Conservation (phyloP, 2,329 filamentous ascomycete species). For the Botryotinia globosa region DNA sequence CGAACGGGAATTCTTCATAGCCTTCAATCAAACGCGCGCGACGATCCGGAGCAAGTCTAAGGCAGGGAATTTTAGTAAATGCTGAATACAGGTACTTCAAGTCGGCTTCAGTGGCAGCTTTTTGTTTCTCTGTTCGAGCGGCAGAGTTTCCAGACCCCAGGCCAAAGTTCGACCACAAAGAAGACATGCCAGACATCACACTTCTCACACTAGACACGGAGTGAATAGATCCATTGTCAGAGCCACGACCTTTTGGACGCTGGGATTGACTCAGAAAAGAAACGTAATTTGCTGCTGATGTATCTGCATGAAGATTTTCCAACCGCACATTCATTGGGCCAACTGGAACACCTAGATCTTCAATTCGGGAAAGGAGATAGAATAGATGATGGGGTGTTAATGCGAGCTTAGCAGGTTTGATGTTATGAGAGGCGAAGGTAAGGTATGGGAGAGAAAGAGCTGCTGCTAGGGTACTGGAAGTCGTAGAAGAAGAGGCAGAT, state of each 20-base stretch:
- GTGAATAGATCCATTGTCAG: slow-evolving; percentile 86
- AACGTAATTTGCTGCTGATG: slow-evolving; percentile 86
- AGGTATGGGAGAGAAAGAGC: slow-evolving; percentile 84
- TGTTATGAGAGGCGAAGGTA: slow-evolving; percentile 76
- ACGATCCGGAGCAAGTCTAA: slow-evolving; percentile 88
- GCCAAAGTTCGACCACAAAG: slow-evolving; percentile 85
- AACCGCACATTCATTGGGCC: slow-evolving; percentile 95
- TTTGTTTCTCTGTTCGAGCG: slow-evolving; percentile 85
- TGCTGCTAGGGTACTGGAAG: slow-evolving; percentile 72
- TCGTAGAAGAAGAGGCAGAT: slow-evolving; percentile 59
- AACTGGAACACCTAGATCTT: slow-evolving; percentile 85
- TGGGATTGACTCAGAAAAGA: slow-evolving; percentile 88
- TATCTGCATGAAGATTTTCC: slow-evolving; percentile 89
- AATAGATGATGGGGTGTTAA: slow-evolving; percentile 95
- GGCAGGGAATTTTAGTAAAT: slow-evolving; percentile 95
- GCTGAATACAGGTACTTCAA: slow-evolving; percentile 96
- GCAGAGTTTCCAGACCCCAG: slow-evolving; percentile 75
- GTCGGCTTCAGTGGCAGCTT: slow-evolving; percentile 79
- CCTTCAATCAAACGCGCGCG: slow-evolving; percentile 85
- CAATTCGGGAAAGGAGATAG: slow-evolving; percentile 91
- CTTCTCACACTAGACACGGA: slow-evolving; percentile 96
- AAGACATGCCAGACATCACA: slow-evolving; percentile 95
- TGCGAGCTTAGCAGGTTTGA: slow-evolving; percentile 88
- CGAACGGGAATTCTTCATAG: slow-evolving; percentile 97
- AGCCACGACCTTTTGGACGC: slow-evolving; percentile 72